A percentile compares a stretch with the other conserved stretches of the same genome.
These are phyloP conservation scores for Metschnikowia shivogae DNA, from an alignment of 805 yeast species.

Conservation along the genomic window DNA sequence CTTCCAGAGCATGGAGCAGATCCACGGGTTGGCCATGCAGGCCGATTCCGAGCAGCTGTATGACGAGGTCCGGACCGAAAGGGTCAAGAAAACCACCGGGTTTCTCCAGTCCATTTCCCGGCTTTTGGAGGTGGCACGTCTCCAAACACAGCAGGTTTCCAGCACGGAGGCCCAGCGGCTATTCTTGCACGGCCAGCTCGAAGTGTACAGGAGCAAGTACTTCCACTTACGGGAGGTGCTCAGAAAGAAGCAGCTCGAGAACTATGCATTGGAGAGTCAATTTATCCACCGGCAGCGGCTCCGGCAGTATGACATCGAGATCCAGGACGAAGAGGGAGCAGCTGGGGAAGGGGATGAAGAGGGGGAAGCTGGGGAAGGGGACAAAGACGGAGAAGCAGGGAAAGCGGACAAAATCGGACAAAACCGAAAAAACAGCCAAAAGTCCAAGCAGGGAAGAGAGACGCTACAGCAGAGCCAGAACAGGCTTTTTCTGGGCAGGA, in stretches of 20 bases:
- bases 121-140: slow-evolving; percentile 15
- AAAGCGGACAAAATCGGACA: background rate
- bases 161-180: background rate
- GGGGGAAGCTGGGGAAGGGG: background rate
- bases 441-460: background rate
- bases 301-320: slow-evolving; percentile 17
- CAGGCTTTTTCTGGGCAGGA: slow-evolving; percentile 10
- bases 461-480: background rate
- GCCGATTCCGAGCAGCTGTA: background rate
- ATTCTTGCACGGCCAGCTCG: slow-evolving; percentile 9
- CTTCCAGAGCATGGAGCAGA: slow-evolving; percentile 4
- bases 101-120: slow-evolving; percentile 20
- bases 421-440: no score
- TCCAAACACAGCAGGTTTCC: slow-evolving; percentile 7
- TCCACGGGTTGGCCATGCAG: background rate
- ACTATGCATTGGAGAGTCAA: slow-evolving; percentile 25
- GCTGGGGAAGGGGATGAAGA: background rate
- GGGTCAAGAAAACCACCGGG: slow-evolving; percentile 17
- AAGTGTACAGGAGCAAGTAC: slow-evolving; percentile 21
- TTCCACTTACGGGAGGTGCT: slow-evolving; percentile 22
- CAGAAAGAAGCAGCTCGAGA: slow-evolving; percentile 27
- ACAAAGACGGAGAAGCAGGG: background rate
- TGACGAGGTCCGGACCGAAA: slow-evolving; percentile 13
- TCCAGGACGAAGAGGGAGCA: background rate
- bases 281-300: slow-evolving; percentile 30